phyloP scores from a whole-genome alignment of 352 stramenopile species.

The Globisporangium okanoganense region DNA sequence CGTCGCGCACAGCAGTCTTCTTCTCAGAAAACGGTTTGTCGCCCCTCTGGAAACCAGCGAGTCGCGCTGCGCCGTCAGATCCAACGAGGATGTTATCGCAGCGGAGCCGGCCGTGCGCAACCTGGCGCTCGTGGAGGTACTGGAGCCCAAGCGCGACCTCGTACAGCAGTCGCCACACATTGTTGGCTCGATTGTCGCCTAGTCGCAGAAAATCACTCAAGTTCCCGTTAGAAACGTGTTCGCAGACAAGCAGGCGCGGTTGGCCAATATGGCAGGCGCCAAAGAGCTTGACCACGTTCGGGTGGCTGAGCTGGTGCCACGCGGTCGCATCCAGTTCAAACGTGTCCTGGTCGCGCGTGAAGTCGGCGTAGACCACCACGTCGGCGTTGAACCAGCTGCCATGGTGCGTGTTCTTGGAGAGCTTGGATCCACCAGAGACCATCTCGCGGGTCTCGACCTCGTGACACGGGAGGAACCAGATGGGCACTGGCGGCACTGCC shows the following conservation, averaged over 20 bases:
- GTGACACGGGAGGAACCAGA: slow-evolving; percentile 14
- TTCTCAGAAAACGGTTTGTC: neutral
- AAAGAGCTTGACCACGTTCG: slow-evolving; percentile 25
- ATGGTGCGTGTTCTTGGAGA: neutral
- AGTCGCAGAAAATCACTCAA: slow-evolving; percentile 4
- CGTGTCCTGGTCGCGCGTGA: neutral
- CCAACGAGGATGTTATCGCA: slow-evolving; percentile 12
- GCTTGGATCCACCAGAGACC: neutral
- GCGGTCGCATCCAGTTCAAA: neutral
- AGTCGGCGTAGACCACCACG: neutral
- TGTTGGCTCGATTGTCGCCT: neutral
- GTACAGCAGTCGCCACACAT: slow-evolving; percentile 6
- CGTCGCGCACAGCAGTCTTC: neutral
- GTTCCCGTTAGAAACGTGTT: slow-evolving; percentile 3
- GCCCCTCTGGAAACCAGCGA: slow-evolving; percentile 5
- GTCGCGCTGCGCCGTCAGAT: slow-evolving; percentile 2
- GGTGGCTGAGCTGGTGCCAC: slow-evolving; percentile 13
- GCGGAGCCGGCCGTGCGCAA: slow-evolving; percentile 25
- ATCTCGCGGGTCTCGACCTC: slow-evolving; percentile 9
- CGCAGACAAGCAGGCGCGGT: slow-evolving; percentile 3
- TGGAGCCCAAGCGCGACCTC: slow-evolving; percentile 34
- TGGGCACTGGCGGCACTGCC: neutral
- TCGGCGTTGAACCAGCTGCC: slow-evolving; percentile 9
- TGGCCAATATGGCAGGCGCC: slow-evolving; percentile 5
- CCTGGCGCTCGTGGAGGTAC: slow-evolving; percentile 38